Evolutionary conservation across 768 basidiomycete genomes (phyloP), one percentile per base, ranked within the genome.

Genomic region (Pulveroboletus sp.): DNA sequence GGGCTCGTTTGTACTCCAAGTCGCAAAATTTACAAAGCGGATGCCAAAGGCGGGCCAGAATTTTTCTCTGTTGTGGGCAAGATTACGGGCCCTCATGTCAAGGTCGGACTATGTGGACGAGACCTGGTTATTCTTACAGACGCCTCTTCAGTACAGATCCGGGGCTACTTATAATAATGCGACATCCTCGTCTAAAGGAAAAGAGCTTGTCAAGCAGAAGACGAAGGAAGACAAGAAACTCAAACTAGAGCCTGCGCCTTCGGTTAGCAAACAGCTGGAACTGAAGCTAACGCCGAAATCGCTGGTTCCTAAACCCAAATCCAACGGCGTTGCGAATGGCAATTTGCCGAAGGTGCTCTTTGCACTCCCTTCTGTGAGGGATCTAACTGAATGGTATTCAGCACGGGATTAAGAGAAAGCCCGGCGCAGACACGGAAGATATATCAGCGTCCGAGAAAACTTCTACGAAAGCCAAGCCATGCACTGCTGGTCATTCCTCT

Each of bases 371-470:
- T 50, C 4, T 16, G 27, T 20, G n/a, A 45, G 39, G 4, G 11
- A 40, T 13, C 1, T 1, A 2, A 27, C 51, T 56, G 17, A 71
- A 38, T 63, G 67, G n/a, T 62, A 57, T 33, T 72, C 32, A 64
- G 65, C 60, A 64, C 42, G 63, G 63, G 39, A 55, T 40, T 9
- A 74, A 74, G 56, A 75, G 80, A 44, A 84, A 80, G 63, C 75
- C 78, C 0, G 58, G 44, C 13, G 36, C 54, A 17, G 46, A 42
- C 6, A 37, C 56, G 2, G 53, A 55, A 43, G 50, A 59, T 37
- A 70, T 73, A 40, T 62, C 62, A 0, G 69, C 66, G 16, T 54
- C 51, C 2, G 53, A 53, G 24, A 21, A 40, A 11, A 40, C 41
- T 3, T 29, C 27, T 13, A 16, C 12, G 16, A 55, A 56, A 40